Evolutionary conservation across 257 asterid species (phyloP).

Genomic region (Solanum verrucosum): DNA sequence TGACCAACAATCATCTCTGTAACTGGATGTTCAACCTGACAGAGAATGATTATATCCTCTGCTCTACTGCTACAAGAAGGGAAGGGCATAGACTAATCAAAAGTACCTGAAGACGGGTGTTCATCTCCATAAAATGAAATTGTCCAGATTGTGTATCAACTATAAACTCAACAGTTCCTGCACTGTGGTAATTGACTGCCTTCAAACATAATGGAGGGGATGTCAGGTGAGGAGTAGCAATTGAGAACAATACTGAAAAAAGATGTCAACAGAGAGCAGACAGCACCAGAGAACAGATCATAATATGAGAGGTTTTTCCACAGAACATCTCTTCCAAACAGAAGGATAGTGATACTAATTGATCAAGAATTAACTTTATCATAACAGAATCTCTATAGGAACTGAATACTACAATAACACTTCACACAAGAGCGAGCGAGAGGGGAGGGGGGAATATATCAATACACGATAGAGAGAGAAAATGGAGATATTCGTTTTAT

Average conservation of each 20-base stretch:
- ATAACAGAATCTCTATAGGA: neutral
- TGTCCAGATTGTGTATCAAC: conserved; percentile 81
- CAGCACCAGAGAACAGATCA: neutral
- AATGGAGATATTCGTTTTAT: neutral
- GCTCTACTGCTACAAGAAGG: conserved; percentile 7
- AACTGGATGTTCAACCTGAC: conserved; percentile 97
- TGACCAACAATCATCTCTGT: conserved; percentile 99
- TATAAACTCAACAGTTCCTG: conserved; percentile 97
- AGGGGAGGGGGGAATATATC: neutral
- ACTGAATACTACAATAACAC: neutral
- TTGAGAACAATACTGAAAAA: neutral
- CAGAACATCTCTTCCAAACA: neutral
- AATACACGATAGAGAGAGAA: neutral
- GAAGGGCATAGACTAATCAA: conserved; percentile 4
- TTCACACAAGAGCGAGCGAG: neutral
- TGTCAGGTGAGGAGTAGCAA: conserved; percentile 9
- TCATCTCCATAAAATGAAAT: conserved; percentile 99
- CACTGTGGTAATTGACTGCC: conserved; percentile 91
- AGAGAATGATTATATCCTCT: conserved; percentile 4
- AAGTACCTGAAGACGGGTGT: conserved; percentile 97
- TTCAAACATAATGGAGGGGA: conserved; percentile 23
- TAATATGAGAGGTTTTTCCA: neutral
- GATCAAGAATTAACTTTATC: neutral
- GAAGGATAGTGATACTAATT: neutral
- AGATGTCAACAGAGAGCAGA: neutral